These are phyloP conservation scores for Raphanus raphanistrum DNA, from an alignment of 345 rosid species.

Conservation along the genomic window DNA sequence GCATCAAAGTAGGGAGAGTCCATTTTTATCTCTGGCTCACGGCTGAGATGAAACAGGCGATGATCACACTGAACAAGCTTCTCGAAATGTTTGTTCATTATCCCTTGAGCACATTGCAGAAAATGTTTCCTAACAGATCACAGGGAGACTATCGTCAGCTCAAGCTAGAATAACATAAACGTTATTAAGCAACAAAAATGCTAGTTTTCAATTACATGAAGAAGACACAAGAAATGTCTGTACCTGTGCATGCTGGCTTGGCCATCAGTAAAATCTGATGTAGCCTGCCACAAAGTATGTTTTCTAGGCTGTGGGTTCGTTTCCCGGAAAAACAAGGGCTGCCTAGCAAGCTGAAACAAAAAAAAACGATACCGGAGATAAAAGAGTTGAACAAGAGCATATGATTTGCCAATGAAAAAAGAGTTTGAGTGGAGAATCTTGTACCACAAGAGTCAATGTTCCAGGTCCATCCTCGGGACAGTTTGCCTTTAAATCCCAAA, in stretches of 20 bases:
- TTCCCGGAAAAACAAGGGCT: constrained; percentile 95
- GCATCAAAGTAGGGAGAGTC: constrained; percentile 85
- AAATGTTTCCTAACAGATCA: constrained; percentile 71
- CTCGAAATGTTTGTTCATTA: constrained; percentile 86
- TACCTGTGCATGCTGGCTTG: constrained; percentile 90
- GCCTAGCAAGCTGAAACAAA: constrained; percentile 77
- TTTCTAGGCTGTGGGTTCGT: constrained; percentile 98
- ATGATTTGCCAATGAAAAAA: neutral
- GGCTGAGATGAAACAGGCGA: constrained; percentile 82
- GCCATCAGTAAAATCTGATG: constrained; percentile 96
- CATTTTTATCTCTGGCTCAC: constrained; percentile 66
- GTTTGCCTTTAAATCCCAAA: constrained; percentile 80
- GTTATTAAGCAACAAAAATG: neutral
- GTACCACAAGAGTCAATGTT: constrained; percentile 86
- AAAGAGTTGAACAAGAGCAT: constrained; percentile 13
- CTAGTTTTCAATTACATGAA: neutral
- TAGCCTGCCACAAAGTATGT: constrained; percentile 98
- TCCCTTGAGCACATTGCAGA: constrained; percentile 92
- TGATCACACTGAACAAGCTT: constrained; percentile 94
- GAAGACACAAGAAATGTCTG: constrained; percentile 8
- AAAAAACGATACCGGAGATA: neutral
- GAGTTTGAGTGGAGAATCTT: neutral
- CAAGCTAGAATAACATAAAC: neutral
- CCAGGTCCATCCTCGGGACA: constrained; percentile 87
- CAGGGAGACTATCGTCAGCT: constrained; percentile 11